These are phyloP conservation scores for Scedosporium minutisporum DNA, from an alignment of 2,329 filamentous ascomycete species.

Conservation along the genomic window DNA sequence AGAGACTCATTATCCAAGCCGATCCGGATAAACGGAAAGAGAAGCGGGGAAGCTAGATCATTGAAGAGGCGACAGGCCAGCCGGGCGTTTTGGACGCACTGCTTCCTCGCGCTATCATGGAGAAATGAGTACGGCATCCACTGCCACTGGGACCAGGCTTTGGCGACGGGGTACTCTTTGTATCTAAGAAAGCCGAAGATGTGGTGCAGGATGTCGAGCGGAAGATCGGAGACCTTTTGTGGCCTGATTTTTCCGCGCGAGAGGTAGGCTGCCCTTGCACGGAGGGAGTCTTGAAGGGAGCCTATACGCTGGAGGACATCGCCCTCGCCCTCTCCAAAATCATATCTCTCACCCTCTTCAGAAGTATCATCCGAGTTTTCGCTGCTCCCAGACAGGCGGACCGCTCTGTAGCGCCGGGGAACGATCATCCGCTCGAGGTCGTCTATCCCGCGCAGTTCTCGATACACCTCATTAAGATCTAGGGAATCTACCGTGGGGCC, in stretches of 20 bases:
- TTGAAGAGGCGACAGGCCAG: neutral
- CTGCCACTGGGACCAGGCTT: neutral
- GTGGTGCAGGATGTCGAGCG: neutral
- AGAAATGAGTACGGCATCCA: neutral
- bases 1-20: neutral
- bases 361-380: neutral
- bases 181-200: neutral
- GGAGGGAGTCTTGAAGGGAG: neutral
- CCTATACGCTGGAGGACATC: neutral
- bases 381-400: neutral
- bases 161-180: neutral
- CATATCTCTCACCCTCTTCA: neutral
- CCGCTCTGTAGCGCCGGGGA: neutral
- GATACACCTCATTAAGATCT: neutral
- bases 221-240: neutral
- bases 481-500: neutral
- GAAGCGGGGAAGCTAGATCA: neutral
- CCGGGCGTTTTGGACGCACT: neutral
- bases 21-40: neutral
- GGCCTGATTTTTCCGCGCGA: neutral
- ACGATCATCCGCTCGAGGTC: neutral
- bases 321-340: neutral
- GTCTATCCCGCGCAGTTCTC: neutral
- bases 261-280: neutral
- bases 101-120: too few relatives aligned